phyloP scores from a whole-genome alignment of 305 asterid genomes.

The Fraxinus floribunda region DNA sequence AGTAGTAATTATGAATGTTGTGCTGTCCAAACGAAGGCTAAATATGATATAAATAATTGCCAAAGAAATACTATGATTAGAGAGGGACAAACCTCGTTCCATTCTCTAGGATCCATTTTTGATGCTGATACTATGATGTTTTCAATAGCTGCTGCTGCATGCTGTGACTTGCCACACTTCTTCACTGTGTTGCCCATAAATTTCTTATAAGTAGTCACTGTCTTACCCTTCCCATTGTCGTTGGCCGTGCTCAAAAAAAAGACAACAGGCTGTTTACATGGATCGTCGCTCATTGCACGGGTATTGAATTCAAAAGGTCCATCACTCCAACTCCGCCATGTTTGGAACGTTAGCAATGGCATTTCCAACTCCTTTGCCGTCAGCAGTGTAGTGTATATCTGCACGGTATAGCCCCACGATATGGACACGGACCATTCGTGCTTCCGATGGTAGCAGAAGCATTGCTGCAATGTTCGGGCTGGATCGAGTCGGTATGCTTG shows the following conservation, averaged over 20 bases:
- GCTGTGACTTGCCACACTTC: conserved; percentile 32
- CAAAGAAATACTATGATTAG: neutral
- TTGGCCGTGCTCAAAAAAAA: conserved; percentile 44
- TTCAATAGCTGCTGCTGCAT: conserved; percentile 36
- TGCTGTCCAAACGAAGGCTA: too few relatives aligned
- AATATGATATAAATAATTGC: neutral
- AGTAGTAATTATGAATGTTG: too few relatives aligned
- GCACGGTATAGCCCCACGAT: conserved; percentile 81
- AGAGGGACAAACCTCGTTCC: conserved; percentile 52
- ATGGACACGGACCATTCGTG: conserved; percentile 69
- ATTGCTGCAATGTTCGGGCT: conserved; percentile 59
- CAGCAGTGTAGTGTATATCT: conserved; percentile 53
- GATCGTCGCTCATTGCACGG: conserved; percentile 55
- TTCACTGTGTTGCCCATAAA: conserved; percentile 12
- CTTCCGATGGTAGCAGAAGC: conserved; percentile 53
- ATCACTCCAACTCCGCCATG: conserved; percentile 59
- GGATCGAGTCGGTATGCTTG: conserved; percentile 60
- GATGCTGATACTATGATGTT: conserved; percentile 48
- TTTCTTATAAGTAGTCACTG: conserved; percentile 47
- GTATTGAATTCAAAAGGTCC: conserved; percentile 89
- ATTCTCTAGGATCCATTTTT: conserved; percentile 54
- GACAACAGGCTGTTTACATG: conserved; percentile 51
- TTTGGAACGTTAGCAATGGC: conserved; percentile 69
- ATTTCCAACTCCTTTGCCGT: conserved; percentile 57
- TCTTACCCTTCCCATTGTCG: conserved; percentile 27